Conservation (phyloP, 2,329 filamentous ascomycete genomes). For the Coniochaeta sp. region DNA sequence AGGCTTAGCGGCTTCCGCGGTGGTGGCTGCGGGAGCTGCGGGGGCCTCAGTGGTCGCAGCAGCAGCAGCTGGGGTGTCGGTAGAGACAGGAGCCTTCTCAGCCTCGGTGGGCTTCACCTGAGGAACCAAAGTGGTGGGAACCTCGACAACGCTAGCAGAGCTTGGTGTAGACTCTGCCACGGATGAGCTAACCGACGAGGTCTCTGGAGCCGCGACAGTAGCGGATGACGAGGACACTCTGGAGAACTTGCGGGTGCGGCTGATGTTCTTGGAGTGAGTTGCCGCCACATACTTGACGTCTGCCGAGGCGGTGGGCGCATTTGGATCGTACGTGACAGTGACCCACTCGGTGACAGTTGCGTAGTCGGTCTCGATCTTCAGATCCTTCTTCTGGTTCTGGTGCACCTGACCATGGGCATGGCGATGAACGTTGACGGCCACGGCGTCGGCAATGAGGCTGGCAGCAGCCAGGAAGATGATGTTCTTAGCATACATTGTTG, state of each 20-base stretch:
- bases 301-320: constrained; percentile 4
- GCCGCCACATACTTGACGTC: constrained; percentile 12
- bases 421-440: constrained; percentile 34
- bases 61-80: background rate
- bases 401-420: constrained; percentile 27
- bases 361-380: constrained; percentile 22
- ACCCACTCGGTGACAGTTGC: constrained; percentile 29
- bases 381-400: constrained; percentile 27
- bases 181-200: background rate
- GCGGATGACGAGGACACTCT: background rate
- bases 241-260: constrained; percentile 5
- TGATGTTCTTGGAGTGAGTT: constrained; percentile 4
- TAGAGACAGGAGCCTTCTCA: constrained; percentile 1
- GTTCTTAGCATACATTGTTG: constrained; percentile 34
- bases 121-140: constrained; percentile 13
- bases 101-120: constrained; percentile 6
- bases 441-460: constrained; percentile 33
- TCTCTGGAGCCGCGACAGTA: background rate
- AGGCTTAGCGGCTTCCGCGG: constrained; percentile 4
- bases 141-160: constrained; percentile 2
- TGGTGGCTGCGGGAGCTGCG: background rate
- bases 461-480: constrained; percentile 33
- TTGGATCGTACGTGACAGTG: constrained; percentile 29
- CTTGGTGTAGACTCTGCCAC: constrained; percentile 5
- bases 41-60: background rate